A percentile compares a stretch with the other conserved stretches of the same genome.
phyloP scores from a whole-genome alignment of 352 stramenopile species.

The Synura sp. region DNA sequence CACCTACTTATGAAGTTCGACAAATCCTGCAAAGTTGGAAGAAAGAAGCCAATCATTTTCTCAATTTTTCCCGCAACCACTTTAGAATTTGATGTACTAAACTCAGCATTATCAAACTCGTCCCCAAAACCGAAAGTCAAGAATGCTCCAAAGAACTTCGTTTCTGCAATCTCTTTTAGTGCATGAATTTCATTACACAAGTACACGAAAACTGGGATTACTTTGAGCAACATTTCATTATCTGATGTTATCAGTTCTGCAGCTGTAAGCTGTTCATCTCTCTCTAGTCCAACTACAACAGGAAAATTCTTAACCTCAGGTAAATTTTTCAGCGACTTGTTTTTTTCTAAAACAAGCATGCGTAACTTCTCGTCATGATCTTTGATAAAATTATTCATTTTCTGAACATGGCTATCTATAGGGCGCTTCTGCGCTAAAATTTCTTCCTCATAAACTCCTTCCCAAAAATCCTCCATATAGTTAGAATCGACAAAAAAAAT shows the following conservation, averaged over 20 bases:
- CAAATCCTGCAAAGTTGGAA: constrained; percentile 62
- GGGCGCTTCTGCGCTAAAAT: too few species aligned
- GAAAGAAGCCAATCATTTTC: constrained; percentile 71
- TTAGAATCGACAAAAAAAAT: too few species aligned
- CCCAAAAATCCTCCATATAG: too few species aligned
- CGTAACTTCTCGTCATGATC: too few species aligned
- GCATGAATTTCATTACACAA: constrained; percentile 79
- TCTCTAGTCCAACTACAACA: too few species aligned
- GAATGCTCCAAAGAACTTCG: constrained; percentile 75
- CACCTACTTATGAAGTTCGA: constrained; percentile 80
- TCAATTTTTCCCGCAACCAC: constrained; percentile 61
- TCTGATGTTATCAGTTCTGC: background rate
- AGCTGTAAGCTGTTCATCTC: too few species aligned
- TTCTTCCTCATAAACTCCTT: too few species aligned
- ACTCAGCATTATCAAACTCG: constrained; percentile 59
- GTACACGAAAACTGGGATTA: constrained; percentile 73
- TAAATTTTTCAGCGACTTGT: too few species aligned
- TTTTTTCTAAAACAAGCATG: too few species aligned
- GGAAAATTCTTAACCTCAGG: too few species aligned
- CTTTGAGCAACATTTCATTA: background rate
- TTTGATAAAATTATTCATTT: too few species aligned
- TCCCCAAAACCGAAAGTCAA: constrained; percentile 78
- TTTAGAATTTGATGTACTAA: background rate
- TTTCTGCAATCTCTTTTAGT: constrained; percentile 75
- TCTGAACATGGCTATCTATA: too few species aligned